phyloP scores from a whole-genome alignment of 1,284 basidiomycete genomes.

The Dichomitus squalens region DNA sequence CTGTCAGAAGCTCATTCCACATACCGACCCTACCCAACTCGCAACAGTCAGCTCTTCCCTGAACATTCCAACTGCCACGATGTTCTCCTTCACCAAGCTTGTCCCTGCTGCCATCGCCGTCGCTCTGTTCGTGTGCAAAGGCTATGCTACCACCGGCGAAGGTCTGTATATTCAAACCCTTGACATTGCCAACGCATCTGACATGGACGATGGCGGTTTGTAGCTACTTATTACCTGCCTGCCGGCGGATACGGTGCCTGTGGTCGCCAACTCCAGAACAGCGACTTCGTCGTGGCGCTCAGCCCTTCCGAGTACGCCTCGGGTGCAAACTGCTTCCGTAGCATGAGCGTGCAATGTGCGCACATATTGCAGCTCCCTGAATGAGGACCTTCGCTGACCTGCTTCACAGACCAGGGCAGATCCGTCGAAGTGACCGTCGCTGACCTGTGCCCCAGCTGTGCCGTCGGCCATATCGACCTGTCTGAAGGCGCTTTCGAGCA shows the following conservation, averaged over 20 bases:
- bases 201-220: not conserved
- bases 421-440: not conserved
- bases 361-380: not conserved
- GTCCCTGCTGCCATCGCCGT: not conserved
- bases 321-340: constrained; percentile 16
- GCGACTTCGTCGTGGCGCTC: constrained; percentile 19
- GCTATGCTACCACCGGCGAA: not conserved
- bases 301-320: constrained; percentile 11
- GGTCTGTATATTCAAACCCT: not conserved
- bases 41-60: not conserved
- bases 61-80: not conserved
- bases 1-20: too few relatives aligned
- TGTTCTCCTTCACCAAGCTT: not conserved
- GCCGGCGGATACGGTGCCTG: constrained; percentile 5
- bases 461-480: constrained; percentile 1
- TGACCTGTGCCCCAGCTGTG: constrained; percentile 7
- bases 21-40: too few relatives aligned
- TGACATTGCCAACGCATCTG: not conserved
- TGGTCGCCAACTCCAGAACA: constrained; percentile 7
- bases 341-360: not conserved
- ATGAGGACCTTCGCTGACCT: not conserved
- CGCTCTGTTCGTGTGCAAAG: not conserved
- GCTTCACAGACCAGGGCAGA: too few relatives aligned
- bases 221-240: constrained; percentile 9
- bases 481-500: not conserved